Evolutionary conservation across 202 grass and related monocot species (phyloP).

Genomic region (Zoysia matrella): DNA sequence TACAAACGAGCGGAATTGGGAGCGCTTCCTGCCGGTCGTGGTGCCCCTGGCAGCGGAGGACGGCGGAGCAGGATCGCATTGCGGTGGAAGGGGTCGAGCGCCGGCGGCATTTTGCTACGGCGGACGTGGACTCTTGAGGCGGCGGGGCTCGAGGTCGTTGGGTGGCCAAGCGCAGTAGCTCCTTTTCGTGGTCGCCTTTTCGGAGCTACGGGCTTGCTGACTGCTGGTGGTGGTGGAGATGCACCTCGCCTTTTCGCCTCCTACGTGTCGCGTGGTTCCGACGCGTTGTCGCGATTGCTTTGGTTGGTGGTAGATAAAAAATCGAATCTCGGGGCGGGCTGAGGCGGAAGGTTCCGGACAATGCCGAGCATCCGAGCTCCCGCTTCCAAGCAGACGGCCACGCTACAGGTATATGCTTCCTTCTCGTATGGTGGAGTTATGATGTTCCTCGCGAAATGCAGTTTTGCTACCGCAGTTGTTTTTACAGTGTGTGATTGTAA

Average conservation of each 20-base stretch:
- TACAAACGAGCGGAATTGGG: not conserved
- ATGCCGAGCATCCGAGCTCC: constrained; percentile 83
- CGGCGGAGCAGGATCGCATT: constrained; percentile 17
- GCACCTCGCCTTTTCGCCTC: constrained; percentile 54
- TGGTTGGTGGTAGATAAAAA: constrained; percentile 45
- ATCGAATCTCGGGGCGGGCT: constrained; percentile 20
- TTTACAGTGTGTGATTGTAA: constrained; percentile 5
- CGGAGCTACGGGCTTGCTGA: constrained; percentile 15
- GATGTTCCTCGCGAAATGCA: not conserved
- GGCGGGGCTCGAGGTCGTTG: constrained; percentile 32
- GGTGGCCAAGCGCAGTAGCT: constrained; percentile 19
- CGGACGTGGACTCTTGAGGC: constrained; percentile 17
- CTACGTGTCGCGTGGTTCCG: constrained; percentile 47
- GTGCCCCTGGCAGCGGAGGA: not conserved
- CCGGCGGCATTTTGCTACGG: constrained; percentile 27
- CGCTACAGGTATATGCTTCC: constrained; percentile 61
- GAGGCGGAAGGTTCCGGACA: constrained; percentile 41
- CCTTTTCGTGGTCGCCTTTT: constrained; percentile 33
- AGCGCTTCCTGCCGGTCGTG: not conserved
- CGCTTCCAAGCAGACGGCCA: constrained; percentile 79
- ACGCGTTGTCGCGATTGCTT: constrained; percentile 27
- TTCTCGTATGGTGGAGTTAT: not conserved
- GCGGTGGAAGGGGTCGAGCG: not conserved
- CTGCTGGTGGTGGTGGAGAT: constrained; percentile 40
- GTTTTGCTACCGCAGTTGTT: not conserved